Percentiles rank a stretch among this genome's conserved stretches.
Evolutionary conservation across 768 basidiomycete species (phyloP).

Genomic region (Tricholoma saponaceum): DNA sequence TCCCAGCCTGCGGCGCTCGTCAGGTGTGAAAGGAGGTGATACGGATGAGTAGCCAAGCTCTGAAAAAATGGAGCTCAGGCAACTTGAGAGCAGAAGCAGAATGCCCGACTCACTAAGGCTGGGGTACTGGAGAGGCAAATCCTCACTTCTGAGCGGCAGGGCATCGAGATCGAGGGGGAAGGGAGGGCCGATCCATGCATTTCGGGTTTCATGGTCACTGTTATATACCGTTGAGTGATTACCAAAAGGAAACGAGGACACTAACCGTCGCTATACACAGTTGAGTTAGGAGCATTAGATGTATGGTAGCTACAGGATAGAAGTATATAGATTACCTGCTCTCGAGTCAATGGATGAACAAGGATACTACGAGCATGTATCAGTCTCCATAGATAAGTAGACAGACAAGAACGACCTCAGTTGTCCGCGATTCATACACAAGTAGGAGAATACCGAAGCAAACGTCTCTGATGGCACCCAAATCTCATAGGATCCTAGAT

Average conservation of each 20-base stretch:
- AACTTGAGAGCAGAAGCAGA: background rate
- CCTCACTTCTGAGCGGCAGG: slow-evolving; percentile 47
- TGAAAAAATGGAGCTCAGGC: slow-evolving; percentile 18
- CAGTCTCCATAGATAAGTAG: background rate
- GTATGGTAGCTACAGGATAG: background rate
- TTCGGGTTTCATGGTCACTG: slow-evolving; percentile 69
- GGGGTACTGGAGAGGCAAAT: slow-evolving; percentile 65
- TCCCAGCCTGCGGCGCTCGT: slow-evolving; percentile 60
- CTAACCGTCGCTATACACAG: slow-evolving; percentile 46
- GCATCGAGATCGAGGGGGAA: slow-evolving; percentile 60
- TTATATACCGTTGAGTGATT: background rate
- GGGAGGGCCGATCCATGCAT: slow-evolving; percentile 71
- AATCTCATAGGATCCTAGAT: slow-evolving; percentile 72
- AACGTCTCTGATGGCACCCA: slow-evolving; percentile 79
- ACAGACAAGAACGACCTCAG: slow-evolving; percentile 46
- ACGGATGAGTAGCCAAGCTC: slow-evolving; percentile 69
- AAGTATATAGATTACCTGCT: slow-evolving; percentile 47
- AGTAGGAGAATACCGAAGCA: slow-evolving; percentile 70
- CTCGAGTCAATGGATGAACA: slow-evolving; percentile 70
- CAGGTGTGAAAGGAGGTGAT: slow-evolving; percentile 44
- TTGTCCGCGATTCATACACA: slow-evolving; percentile 61
- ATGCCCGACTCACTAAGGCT: slow-evolving; percentile 48
- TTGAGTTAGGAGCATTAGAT: background rate
- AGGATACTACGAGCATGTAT: slow-evolving; percentile 47
- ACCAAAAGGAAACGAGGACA: background rate